phyloP scores from a whole-genome alignment of 140 eudicot species.

The Bidens hawaiensis region DNA sequence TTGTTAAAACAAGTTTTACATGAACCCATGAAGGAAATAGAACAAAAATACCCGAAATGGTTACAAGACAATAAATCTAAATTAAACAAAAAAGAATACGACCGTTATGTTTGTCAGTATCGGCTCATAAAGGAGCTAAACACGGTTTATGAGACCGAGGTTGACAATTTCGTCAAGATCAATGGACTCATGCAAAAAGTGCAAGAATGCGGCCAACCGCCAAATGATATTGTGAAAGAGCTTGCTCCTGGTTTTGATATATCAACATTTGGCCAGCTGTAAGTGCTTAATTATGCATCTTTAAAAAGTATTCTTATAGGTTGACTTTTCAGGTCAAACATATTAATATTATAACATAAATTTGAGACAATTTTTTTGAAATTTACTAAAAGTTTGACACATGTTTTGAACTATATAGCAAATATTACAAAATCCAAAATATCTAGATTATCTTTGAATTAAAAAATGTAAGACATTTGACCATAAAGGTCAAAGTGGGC shows the following conservation, averaged over 20 bases:
- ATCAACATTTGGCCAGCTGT: conserved; percentile 80
- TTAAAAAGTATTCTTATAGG: neutral
- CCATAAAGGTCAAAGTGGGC: neutral
- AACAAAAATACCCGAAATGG: conserved; percentile 86
- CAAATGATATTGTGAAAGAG: conserved; percentile 80
- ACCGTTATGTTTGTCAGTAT: conserved; percentile 55
- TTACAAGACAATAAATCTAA: conserved; percentile 69
- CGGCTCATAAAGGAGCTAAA: conserved; percentile 62
- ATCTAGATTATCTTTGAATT: neutral
- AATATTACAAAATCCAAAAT: neutral
- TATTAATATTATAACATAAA: no score
- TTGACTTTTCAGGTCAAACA: neutral
- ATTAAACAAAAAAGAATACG: conserved; percentile 55
- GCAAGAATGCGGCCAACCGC: conserved; percentile 86
- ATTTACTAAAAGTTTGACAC: neutral
- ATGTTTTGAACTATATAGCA: neutral
- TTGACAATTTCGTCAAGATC: conserved; percentile 71
- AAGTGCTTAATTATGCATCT: conserved; percentile 22
- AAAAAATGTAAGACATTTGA: neutral
- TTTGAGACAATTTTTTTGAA: neutral
- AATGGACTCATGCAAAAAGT: conserved; percentile 73
- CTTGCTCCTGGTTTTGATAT: conserved; percentile 82
- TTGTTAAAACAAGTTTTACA: conserved; percentile 76
- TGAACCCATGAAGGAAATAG: conserved; percentile 95
- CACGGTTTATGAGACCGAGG: conserved; percentile 66